Base-by-base conservation (phyloP, 345 rosid species). In the Eutrema heterophyllum region DNA sequence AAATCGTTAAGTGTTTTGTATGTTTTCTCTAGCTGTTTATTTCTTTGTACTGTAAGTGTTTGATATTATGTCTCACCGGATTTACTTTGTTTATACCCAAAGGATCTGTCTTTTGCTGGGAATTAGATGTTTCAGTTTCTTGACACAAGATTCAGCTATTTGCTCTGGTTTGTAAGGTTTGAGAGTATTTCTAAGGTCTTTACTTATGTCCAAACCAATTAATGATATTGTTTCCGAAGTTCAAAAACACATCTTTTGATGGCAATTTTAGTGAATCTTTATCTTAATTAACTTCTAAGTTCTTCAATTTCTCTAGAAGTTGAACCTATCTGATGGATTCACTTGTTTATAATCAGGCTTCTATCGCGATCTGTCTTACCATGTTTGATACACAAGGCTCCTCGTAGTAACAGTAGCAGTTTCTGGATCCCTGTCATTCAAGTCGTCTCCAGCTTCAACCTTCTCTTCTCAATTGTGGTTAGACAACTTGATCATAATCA, bases 371-470 rank as follows among this genome's bases (percentile, higher is more conserved):
- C 86, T 24, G 78, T 81, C 39, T 74, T 81, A 27, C 96, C 96
- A 6, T 87, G 84, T 81, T 12, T 83, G 78, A 76, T 85, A 59
- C 96, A 85, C 78, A 87, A 86, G 68, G 81, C 82, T 83, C 92
- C 91, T 45, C 86, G 82, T n/a, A 78, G 66, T 32, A 87, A 86
- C 80, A 86, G 90, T 69, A 89, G 98, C 74, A 87, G 89, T 66
- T 87, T 93, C 83, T 90, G 97, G 98, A 84, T 90, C 82, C 92
- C 97, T 9, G 78, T 84, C 16, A 81, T 93, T 77, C 97, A 90
- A 87, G 83, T 93, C 57, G 57, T 90, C 52, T 85, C 86, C 65
- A 86, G 98, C 78, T 87, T 89, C 81, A 86, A 84, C 75, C 85
- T 90, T 58, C 74, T 87, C 26, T 64, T 89, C 55, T 84, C 96